Base-by-base conservation (phyloP, 1,139 yeast species). In the Yamadazyma pseudoaaseri region DNA sequence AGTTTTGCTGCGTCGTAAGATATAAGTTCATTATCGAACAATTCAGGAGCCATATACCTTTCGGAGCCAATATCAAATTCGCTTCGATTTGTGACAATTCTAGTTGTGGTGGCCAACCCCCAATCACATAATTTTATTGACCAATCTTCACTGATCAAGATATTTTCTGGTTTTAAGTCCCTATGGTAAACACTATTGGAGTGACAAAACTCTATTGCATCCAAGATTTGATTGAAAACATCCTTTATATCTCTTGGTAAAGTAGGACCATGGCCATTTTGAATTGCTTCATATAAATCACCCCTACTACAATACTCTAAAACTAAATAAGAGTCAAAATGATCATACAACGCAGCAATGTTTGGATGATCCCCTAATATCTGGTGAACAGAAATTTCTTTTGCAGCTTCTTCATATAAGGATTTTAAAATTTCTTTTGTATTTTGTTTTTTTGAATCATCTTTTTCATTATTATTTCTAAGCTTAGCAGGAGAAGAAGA, bases 31-130 rank as follows among this genome's bases (percentile, higher is more conserved):
- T 65, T 58, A 47, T 82, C 87, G 51, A 84, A 78, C 35, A 90
- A 66, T 55, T 92, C 98, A 0, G 98, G 98, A 0, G 97, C 96
- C 98, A 92, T 92, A 59, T 92, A 92, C 41, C 97, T 71, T 58
- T 90, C 97, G 31, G 92, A 81, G 16, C 98, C 98, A 38, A 90
- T 86, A 44, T 90, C 96, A 56, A 89, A 86, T 51, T 90, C 97
- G 32, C 51, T 55, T 25, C 49, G 53, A 43, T 66, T 56, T 27
- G 75, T 62, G 49, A 89, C 81, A 29, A 62, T 62, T 34, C 65
- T 63, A 20, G 72, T 65, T 12, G 84, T 78, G 2, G 97, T 83
- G 2, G 96, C 95, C 49, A 87, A 68, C 3, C 96, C 96, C 92
- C 95, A 87, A 62, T 87, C 96, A 37, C 95, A 86, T 35, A 87